phyloP scores from a whole-genome alignment of 352 stramenopile species.

The Phytophthora ohioensis region DNA sequence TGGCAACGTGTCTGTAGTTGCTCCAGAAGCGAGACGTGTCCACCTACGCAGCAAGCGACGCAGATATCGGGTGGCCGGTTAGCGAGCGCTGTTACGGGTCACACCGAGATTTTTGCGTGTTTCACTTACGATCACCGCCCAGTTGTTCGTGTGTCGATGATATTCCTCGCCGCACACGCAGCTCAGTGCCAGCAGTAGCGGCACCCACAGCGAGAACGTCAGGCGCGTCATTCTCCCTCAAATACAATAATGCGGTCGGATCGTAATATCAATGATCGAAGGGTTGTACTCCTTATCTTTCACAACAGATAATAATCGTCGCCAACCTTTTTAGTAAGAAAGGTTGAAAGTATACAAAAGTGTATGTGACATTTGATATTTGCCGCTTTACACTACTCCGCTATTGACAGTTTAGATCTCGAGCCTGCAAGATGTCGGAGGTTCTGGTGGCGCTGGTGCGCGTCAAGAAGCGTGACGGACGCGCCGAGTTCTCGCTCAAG shows the following conservation, averaged over 20 bases:
- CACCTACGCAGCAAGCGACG: slow-evolving; percentile 57
- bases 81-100: background rate
- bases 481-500: slow-evolving; percentile 64
- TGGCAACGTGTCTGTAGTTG: slow-evolving; percentile 97
- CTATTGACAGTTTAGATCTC: background rate
- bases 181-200: slow-evolving; percentile 36
- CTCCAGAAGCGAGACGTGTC: slow-evolving; percentile 97
- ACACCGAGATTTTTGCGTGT: background rate
- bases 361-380: slow-evolving; percentile 5
- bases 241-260: slow-evolving; percentile 22
- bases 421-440: slow-evolving; percentile 35
- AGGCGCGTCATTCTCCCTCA: slow-evolving; percentile 24
- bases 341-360: slow-evolving; percentile 5
- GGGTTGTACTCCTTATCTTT: background rate
- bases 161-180: slow-evolving; percentile 47
- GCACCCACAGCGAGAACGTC: slow-evolving; percentile 36
- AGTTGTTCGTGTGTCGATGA: slow-evolving; percentile 88
- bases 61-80: background rate
- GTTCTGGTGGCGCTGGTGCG: slow-evolving; percentile 64
- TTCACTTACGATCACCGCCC: slow-evolving; percentile 76
- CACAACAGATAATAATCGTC: background rate
- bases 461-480: slow-evolving; percentile 85
- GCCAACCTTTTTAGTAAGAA: background rate
- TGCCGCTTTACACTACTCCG: background rate
- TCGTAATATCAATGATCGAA: slow-evolving; percentile 9